Conservation (phyloP, 192 early-diverging fungal species). For the Allomyces macrogynus region DNA sequence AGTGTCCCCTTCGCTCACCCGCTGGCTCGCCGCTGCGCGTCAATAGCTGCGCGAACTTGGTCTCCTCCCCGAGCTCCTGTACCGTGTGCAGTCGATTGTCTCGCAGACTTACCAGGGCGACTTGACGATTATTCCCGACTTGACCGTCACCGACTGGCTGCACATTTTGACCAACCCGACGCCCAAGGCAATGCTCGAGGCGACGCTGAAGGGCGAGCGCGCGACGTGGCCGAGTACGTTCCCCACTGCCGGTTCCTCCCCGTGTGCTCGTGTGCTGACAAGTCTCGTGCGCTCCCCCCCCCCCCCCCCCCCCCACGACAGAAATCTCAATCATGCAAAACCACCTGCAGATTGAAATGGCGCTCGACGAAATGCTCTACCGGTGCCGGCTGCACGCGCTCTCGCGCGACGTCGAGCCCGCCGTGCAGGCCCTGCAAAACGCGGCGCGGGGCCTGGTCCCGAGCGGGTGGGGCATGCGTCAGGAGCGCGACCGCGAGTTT, state of each 20-base stretch:
- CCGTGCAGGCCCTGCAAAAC: not conserved
- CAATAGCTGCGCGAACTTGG: constrained; percentile 36
- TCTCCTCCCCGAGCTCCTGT: constrained; percentile 27
- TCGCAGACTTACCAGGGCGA: constrained; percentile 60
- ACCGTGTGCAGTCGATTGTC: constrained; percentile 42
- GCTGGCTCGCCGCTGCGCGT: too few species aligned
- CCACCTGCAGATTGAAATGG: constrained; percentile 48
- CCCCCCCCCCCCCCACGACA: constrained; percentile 9
- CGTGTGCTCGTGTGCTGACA: too few species aligned
- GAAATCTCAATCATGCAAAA: constrained; percentile 56
- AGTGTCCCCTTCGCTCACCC: too few species aligned
- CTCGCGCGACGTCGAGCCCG: not conserved
- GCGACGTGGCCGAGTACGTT: constrained; percentile 54
- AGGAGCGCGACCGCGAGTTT: not conserved
- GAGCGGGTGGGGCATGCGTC: not conserved
- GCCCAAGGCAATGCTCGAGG: constrained; percentile 19
- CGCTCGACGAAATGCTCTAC: constrained; percentile 33
- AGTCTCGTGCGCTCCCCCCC: too few species aligned
- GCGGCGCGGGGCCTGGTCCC: not conserved
- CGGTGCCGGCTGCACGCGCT: constrained; percentile 26
- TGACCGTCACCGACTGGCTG: constrained; percentile 31
- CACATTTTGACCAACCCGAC: constrained; percentile 46
- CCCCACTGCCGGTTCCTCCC: too few species aligned
- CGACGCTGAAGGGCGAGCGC: constrained; percentile 34
- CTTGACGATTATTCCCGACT: constrained; percentile 57